Percentiles rank a stretch among this genome's conserved stretches.
Evolutionary conservation across 805 yeast species (phyloP).

Genomic region (Metschnikowia sp.): DNA sequence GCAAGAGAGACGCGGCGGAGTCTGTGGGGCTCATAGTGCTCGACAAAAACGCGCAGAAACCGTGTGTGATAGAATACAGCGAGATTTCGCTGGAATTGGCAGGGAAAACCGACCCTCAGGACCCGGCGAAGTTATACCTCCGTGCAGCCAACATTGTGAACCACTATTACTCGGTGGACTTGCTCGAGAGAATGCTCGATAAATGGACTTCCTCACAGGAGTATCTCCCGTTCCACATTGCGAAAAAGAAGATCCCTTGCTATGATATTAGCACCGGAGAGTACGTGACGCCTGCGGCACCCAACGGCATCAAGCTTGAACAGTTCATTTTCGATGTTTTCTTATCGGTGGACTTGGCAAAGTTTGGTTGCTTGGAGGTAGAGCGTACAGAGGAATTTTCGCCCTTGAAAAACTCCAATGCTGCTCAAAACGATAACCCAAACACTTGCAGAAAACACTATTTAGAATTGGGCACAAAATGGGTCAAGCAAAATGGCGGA

Average conservation of each 20-base stretch:
- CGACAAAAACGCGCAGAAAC: constrained; percentile 52
- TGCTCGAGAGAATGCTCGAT: constrained; percentile 57
- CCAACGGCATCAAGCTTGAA: constrained; percentile 92
- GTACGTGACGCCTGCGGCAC: constrained; percentile 58
- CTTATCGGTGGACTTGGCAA: constrained; percentile 63
- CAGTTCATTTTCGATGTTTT: constrained; percentile 97
- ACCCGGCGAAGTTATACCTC: constrained; percentile 52
- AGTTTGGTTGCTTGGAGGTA: constrained; percentile 92
- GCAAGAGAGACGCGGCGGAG: constrained; percentile 85
- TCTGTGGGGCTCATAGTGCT: constrained; percentile 88
- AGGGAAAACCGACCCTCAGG: constrained; percentile 56
- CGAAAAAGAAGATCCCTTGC: constrained; percentile 78
- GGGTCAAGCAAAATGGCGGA: constrained; percentile 78
- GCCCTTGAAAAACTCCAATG: constrained; percentile 89
- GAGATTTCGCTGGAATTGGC: constrained; percentile 80
- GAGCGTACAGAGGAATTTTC: constrained; percentile 82
- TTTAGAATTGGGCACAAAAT: constrained; percentile 63
- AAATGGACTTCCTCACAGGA: constrained; percentile 66
- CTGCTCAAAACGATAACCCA: constrained; percentile 80
- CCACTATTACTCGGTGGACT: constrained; percentile 86
- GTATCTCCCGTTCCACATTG: constrained; percentile 88
- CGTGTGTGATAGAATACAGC: constrained; percentile 93
- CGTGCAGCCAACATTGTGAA: constrained; percentile 97
- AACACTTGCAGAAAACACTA: constrained; percentile 70
- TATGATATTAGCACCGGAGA: constrained; percentile 47